These are phyloP conservation scores for Yarrowia sp. DNA, from an alignment of 805 yeast species.

Conservation along the genomic window DNA sequence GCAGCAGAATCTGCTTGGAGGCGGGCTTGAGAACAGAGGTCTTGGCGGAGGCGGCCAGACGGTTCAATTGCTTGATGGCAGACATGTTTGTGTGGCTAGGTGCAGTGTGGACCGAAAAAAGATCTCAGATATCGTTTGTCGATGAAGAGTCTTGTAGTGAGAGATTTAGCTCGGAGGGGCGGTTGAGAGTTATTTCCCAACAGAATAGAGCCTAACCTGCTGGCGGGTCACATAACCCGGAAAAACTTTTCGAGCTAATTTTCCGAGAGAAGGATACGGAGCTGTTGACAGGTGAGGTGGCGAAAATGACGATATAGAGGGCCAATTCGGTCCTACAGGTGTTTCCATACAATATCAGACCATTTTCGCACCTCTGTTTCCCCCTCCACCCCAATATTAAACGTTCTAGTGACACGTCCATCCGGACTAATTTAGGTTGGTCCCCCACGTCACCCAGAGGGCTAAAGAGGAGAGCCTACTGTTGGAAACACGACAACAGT, in stretches of 20 bases:
- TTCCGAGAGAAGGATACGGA: conserved; percentile 3
- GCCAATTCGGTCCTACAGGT: neutral
- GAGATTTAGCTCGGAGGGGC: conserved; percentile 39
- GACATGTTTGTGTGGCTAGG: conserved; percentile 35
- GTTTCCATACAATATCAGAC: no score
- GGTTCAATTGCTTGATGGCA: conserved; percentile 41
- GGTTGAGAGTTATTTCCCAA: conserved; percentile 39
- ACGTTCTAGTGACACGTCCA: conserved; percentile 6
- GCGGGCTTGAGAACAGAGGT: conserved; percentile 41
- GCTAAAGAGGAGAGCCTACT: conserved; percentile 6
- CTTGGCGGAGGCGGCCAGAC: conserved; percentile 40
- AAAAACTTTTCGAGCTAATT: conserved; percentile 39
- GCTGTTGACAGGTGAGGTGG: neutral
- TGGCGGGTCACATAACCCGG: conserved; percentile 39
- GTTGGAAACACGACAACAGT: neutral
- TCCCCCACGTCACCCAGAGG: conserved; percentile 34
- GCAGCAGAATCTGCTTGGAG: conserved; percentile 39
- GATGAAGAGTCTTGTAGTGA: conserved; percentile 36
- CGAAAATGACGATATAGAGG: no score
- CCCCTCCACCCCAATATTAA: no score
- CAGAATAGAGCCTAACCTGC: conserved; percentile 37
- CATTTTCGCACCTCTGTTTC: no score
- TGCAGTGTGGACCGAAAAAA: conserved; percentile 16
- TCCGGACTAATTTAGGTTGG: conserved; percentile 38
- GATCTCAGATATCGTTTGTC: conserved; percentile 31